Evolutionary conservation across 768 basidiomycete species (phyloP).

Genomic region (Rossbeevera mucosa): DNA sequence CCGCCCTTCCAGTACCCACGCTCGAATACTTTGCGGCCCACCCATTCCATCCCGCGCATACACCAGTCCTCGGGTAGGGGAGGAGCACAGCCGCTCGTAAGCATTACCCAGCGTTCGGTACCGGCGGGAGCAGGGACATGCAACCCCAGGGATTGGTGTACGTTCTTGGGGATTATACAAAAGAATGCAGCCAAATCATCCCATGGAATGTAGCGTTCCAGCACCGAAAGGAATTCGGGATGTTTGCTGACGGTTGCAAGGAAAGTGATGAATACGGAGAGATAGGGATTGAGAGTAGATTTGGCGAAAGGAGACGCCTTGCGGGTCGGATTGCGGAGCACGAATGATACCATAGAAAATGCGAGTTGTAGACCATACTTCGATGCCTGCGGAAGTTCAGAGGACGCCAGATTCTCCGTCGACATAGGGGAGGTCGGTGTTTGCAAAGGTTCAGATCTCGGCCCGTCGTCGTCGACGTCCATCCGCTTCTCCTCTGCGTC

Average conservation of each 20-base stretch:
- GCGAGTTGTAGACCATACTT: constrained; percentile 73
- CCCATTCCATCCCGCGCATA: constrained; percentile 95
- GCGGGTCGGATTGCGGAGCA: constrained; percentile 60
- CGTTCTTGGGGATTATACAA: constrained; percentile 49
- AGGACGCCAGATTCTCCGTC: constrained; percentile 30
- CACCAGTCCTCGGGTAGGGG: constrained; percentile 94
- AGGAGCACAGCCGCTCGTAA: constrained; percentile 63
- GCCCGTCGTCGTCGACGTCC: constrained; percentile 57
- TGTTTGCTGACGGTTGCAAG: constrained; percentile 72
- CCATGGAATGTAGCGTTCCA: constrained; percentile 88
- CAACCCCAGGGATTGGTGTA: constrained; percentile 46
- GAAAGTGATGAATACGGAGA: constrained; percentile 85
- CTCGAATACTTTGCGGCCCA: constrained; percentile 83
- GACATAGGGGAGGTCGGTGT: constrained; percentile 25
- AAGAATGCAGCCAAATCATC: constrained; percentile 63
- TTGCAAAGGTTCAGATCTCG: constrained; percentile 17
- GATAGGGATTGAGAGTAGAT: constrained; percentile 75
- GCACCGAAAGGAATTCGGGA: constrained; percentile 48
- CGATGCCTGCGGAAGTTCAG: constrained; percentile 61
- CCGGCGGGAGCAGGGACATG: constrained; percentile 26
- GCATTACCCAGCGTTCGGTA: constrained; percentile 58
- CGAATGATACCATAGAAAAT: constrained; percentile 70
- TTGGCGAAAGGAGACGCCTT: constrained; percentile 53
- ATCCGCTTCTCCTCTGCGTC: constrained; percentile 50
- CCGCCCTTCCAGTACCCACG: constrained; percentile 91